Base-by-base conservation (phyloP, 2,329 filamentous ascomycete genomes). In the Ceratocystis ficicola region DNA sequence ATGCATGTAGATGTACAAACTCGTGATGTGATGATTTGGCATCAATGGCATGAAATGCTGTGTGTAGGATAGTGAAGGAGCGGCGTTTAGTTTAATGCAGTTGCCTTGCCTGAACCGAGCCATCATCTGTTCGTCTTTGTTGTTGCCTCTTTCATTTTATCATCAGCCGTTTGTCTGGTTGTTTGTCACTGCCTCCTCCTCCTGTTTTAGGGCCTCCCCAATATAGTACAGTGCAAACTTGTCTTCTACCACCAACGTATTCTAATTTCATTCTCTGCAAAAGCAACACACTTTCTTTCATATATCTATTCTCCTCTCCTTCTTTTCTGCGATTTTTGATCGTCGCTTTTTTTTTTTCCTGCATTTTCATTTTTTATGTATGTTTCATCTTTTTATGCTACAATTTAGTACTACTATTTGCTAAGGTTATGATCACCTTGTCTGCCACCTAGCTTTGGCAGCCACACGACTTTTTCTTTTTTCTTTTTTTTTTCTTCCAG, bases 101-200 rank as follows among this genome's bases (percentile, higher is more conserved):
- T 57, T 57, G 25, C 52, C 52, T 8, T 32, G 12, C 10, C 36
- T 41, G 10, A 41, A 2, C 5, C 17, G 52, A 57, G 3, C 52
- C 52, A 32, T 57, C 50, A 55, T 55, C 22, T 30, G 2, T 15
- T 30, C 52, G n/a, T 52, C n/a, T 22, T 52, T 52, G 48, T 52
- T 52, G 48, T 17, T 52, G 8, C 48, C 48, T 52, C 22, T 12
- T 25, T 25, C 22, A n/a, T 52, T 52, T 22, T 25, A 25, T 22
- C 48, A 52, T 22, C 48, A 5, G n/a, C 8, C 22, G n/a, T 20
- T 57, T 28, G 52, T 57, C 22, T 7, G 15, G 12, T 32, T 57
- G 28, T 32, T 32, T 57, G 52, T 30, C 48, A 22, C 48, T 50
- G 52, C 52, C 28, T 57, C 52, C 28, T 57, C 52, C 28, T 57